Base-by-base conservation (phyloP, 768 basidiomycete species). In the Russula vinacea region DNA sequence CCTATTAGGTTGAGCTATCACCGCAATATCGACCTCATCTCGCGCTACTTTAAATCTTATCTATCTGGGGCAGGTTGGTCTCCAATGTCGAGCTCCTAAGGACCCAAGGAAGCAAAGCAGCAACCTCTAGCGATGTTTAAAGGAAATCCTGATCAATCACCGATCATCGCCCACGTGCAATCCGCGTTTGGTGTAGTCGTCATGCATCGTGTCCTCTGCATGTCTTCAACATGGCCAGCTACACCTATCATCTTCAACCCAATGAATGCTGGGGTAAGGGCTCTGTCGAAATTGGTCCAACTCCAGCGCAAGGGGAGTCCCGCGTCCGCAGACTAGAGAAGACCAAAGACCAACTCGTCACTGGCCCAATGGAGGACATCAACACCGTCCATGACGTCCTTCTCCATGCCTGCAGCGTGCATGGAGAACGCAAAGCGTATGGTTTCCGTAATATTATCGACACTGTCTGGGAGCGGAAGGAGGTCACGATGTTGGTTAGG, bases 391-490 rank as follows among this genome's bases (percentile, higher is more conserved):
- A 84, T 68, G 94, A 98, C 76, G 74, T 98, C 60, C 73, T 97
- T 51, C 73, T 80, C 5, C 89, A 93, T 69, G 83, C 86, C 13
- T 87, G 88, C 0, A 83, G 88, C 19, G 88, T 84, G 0, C 88
- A 93, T 69, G 89, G 90, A 3, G 78, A 79, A 3, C 85, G 88
- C 69, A 80, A 89, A 5, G 92, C 90, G 0, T 73, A 92, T 8
- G 96, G 94, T 0, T 89, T 85, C 80, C 80, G 97, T 39, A 89
- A 92, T 60, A 70, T 94, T 37, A 71, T 91, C 58, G 72, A 78
- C 7, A 77, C 86, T 26, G 79, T 92, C n/a, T 86, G 91, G 70
- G 96, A 98, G 76, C 88, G 87, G 73, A 98, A 97, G 78, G 86
- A 93, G 71, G 84, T 98, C 39, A 88, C 83, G 72, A 95, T 93